These are phyloP conservation scores for Tricholoma furcatifolium DNA, from an alignment of 768 basidiomycete genomes.

Conservation along the genomic window DNA sequence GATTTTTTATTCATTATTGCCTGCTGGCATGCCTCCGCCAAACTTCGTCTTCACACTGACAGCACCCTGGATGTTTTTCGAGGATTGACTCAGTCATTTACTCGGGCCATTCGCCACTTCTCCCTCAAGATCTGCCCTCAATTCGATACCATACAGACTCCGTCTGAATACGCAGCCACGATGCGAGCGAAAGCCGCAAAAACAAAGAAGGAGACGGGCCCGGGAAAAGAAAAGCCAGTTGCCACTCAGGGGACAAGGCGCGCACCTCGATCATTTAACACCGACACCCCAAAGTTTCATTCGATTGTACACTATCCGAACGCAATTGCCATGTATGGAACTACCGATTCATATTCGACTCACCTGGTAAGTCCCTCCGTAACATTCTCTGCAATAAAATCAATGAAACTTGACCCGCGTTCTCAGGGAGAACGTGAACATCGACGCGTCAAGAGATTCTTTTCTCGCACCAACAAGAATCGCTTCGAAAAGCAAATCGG, in stretches of 20 bases:
- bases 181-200: not conserved
- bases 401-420: no score
- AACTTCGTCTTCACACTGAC: not conserved
- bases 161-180: not conserved
- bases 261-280: not conserved
- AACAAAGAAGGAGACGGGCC: not conserved
- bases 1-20: not conserved
- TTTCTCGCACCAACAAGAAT: slow-evolving; percentile 1
- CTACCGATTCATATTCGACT: not conserved
- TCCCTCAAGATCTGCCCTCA: not conserved
- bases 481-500: not conserved
- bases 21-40: not conserved
- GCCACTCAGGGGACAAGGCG: not conserved
- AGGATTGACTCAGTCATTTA: not conserved
- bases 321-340: not conserved
- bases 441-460: slow-evolving; percentile 3
- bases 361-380: not conserved
- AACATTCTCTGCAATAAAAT: no score
- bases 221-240: not conserved
- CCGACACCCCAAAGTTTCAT: not conserved
- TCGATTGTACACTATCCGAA: not conserved
- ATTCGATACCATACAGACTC: not conserved
- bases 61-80: not conserved
- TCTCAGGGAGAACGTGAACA: slow-evolving; percentile 1
- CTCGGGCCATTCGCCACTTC: not conserved